Evolutionary conservation across 352 stramenopile genomes (phyloP).

Genomic region (Phytophthora brassicae): DNA sequence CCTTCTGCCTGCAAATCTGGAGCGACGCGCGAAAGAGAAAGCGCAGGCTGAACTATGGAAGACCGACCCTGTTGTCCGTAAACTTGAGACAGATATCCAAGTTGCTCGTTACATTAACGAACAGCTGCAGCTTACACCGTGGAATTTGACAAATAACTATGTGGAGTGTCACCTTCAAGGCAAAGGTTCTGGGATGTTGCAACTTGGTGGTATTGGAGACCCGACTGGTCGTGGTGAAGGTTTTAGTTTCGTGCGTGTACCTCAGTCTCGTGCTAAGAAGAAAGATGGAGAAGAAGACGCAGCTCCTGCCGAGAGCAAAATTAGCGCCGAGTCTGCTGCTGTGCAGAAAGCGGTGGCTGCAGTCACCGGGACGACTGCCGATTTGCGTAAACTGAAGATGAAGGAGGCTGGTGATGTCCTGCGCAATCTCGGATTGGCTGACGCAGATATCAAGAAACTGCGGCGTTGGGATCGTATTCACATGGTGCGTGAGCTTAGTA

Average conservation of each 20-base stretch:
- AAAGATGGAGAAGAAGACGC: constrained; percentile 77
- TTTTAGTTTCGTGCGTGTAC: constrained; percentile 83
- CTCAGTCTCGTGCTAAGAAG: constrained; percentile 77
- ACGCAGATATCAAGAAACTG: constrained; percentile 83
- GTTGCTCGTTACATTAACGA: constrained; percentile 82
- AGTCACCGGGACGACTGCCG: constrained; percentile 79
- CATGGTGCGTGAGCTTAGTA: constrained; percentile 81
- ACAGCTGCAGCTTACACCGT: constrained; percentile 77
- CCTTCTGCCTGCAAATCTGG: constrained; percentile 55
- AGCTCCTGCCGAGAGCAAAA: constrained; percentile 40
- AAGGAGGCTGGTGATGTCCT: constrained; percentile 82
- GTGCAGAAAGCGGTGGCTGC: constrained; percentile 79
- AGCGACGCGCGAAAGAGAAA: constrained; percentile 56
- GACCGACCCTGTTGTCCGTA: constrained; percentile 62
- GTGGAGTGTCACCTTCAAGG: constrained; percentile 85
- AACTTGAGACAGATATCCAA: constrained; percentile 80
- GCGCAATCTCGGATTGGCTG: constrained; percentile 73
- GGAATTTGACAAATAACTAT: constrained; percentile 87
- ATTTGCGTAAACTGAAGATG: constrained; percentile 88
- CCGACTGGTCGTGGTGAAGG: constrained; percentile 80
- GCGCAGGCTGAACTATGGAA: constrained; percentile 76
- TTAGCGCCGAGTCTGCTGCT: constrained; percentile 54
- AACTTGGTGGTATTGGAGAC: constrained; percentile 79
- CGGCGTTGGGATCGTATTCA: constrained; percentile 83
- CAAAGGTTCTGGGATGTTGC: constrained; percentile 82